These are phyloP conservation scores for Penicillium coffeae DNA, from an alignment of 495 filamentous ascomycete genomes.

Conservation along the genomic window DNA sequence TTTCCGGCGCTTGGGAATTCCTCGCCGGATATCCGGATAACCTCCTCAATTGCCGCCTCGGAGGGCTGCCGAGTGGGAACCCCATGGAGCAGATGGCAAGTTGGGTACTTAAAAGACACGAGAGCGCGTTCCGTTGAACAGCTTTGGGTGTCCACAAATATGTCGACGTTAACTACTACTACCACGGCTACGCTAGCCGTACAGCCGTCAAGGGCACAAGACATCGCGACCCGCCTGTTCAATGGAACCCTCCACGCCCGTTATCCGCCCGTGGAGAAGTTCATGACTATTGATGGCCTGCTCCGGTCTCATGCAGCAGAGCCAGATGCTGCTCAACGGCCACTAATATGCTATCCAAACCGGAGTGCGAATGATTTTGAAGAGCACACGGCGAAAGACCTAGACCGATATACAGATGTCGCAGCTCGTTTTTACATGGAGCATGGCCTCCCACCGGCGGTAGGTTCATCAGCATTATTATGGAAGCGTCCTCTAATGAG, in stretches of 20 bases:
- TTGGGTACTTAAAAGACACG: not conserved
- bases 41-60: not conserved
- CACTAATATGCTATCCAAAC: constrained; percentile 23
- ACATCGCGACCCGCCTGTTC: constrained; percentile 21
- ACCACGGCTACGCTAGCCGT: constrained; percentile 8
- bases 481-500: not conserved
- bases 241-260: constrained; percentile 25
- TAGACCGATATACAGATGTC: constrained; percentile 25
- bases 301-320: constrained; percentile 23
- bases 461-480: not conserved
- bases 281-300: constrained; percentile 23
- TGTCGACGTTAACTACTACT: constrained; percentile 16
- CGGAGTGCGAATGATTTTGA: constrained; percentile 22
- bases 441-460: constrained; percentile 19
- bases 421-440: constrained; percentile 21
- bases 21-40: not conserved
- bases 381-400: constrained; percentile 21
- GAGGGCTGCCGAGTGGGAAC: not conserved
- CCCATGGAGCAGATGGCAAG: not conserved
- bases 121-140: not conserved
- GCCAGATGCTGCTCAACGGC: constrained; percentile 11
- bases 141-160: not conserved
- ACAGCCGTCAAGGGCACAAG: constrained; percentile 7
- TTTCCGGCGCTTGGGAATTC: not conserved
- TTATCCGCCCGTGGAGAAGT: constrained; percentile 20